Evolutionary conservation across 1,139 yeast species (phyloP).

Genomic region (Pichiaceae sp.): DNA sequence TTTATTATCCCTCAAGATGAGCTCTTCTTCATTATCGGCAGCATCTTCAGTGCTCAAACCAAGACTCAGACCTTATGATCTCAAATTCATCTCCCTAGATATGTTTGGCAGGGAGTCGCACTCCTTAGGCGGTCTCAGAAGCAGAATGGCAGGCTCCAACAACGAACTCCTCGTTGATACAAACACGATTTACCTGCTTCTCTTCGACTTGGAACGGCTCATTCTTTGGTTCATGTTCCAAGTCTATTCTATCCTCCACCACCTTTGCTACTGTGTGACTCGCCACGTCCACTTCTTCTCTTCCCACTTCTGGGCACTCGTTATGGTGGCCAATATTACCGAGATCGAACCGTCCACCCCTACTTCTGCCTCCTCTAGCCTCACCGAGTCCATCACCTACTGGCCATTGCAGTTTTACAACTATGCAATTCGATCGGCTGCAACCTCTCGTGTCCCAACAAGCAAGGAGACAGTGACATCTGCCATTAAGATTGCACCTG

Average conservation of each 20-base stretch:
- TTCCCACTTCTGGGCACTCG: slow-evolving; percentile 12
- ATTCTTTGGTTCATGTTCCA: slow-evolving; percentile 6
- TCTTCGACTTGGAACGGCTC: slow-evolving; percentile 6
- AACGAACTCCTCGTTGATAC: slow-evolving; percentile 6
- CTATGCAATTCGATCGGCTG: slow-evolving; percentile 14
- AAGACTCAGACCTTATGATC: slow-evolving; percentile 12
- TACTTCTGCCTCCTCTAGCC: background rate
- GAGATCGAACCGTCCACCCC: slow-evolving; percentile 1
- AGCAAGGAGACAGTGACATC: slow-evolving; percentile 11
- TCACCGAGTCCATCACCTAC: background rate
- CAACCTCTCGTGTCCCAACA: slow-evolving; percentile 12
- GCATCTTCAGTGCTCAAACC: slow-evolving; percentile 20
- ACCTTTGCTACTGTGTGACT: background rate
- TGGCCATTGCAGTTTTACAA: slow-evolving; percentile 15
- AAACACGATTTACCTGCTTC: slow-evolving; percentile 1
- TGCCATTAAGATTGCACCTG: slow-evolving; percentile 13
- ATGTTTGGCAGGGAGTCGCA: slow-evolving; percentile 13
- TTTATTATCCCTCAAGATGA: background rate
- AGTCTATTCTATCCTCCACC: background rate
- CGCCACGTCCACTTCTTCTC: slow-evolving; percentile 4
- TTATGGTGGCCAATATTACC: slow-evolving; percentile 11
- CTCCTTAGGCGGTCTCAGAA: slow-evolving; percentile 3
- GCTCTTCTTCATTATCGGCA: slow-evolving; percentile 2
- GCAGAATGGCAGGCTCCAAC: slow-evolving; percentile 12
- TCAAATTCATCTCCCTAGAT: slow-evolving; percentile 13